Conservation (phyloP, 495 filamentous ascomycete genomes). For the Immersiella caudata region DNA sequence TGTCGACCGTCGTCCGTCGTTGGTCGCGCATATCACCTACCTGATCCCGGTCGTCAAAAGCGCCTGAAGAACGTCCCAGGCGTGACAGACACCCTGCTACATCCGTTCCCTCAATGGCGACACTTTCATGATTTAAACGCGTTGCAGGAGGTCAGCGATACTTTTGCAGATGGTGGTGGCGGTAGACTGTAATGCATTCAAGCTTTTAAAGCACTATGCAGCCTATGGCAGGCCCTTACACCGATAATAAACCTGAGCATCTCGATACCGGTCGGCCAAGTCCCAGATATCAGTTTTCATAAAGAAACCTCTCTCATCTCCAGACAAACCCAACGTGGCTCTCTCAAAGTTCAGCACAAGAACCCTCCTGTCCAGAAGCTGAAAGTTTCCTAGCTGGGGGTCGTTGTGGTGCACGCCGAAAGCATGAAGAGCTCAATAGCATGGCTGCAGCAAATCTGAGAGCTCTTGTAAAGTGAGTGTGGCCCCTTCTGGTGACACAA, state of each 20-base stretch:
- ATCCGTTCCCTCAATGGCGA: neutral
- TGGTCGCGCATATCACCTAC: too few species aligned
- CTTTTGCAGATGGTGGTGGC: too few species aligned
- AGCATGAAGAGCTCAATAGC: slow-evolving; percentile 21
- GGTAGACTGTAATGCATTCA: too few species aligned
- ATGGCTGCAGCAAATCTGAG: slow-evolving; percentile 16
- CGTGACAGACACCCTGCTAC: too few species aligned
- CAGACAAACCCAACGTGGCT: slow-evolving; percentile 13
- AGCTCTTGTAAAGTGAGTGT: slow-evolving; percentile 21
- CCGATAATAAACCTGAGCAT: slow-evolving; percentile 15
- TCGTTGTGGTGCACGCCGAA: slow-evolving; percentile 21
- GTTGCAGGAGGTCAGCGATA: neutral
- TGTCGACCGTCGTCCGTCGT: too few species aligned
- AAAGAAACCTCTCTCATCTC: slow-evolving; percentile 1
- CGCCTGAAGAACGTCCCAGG: too few species aligned
- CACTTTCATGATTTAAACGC: neutral
- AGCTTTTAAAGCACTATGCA: too few species aligned
- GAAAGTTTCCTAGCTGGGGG: slow-evolving; percentile 17
- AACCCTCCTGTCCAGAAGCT: slow-evolving; percentile 14
- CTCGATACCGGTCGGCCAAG: slow-evolving; percentile 11
- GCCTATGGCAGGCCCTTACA: neutral
- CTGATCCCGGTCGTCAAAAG: too few species aligned
- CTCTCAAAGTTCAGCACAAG: slow-evolving; percentile 20
- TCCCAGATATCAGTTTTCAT: neutral
- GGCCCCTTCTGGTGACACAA: slow-evolving; percentile 12